Evolutionary conservation across 73 alveolate genomes (phyloP), one percentile per base, ranked within the genome.

Genomic region (Paramecium biaurelia): DNA sequence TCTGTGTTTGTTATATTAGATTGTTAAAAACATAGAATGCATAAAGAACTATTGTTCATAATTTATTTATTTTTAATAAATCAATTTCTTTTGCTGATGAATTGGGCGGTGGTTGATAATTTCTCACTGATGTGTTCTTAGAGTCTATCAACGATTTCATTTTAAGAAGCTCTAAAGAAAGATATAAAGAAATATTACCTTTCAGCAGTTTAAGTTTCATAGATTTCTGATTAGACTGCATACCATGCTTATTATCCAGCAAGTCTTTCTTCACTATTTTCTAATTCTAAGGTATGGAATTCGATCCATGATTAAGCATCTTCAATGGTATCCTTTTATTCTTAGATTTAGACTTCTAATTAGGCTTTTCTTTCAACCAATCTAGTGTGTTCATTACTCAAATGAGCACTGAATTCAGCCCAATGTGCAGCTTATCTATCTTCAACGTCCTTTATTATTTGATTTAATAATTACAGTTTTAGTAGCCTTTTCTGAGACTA

Each of bases 61-160:
- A 72, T 72, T 79, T 43, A 37, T 79, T 79, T 38, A 72, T 72
- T 70, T n/a, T 72, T 72, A 72, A 72, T 72, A 72, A 79, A 42
- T 79, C 45, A 43, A 79, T 79, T 42, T 79, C 90, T 79, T 79
- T 42, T 79, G 70, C 63, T 42, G 56, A 79, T 42, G 74, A 30
- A 79, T 79, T 79, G 72, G 45, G 90, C 90, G 42, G 90, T 79
- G 45, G 76, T 24, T 38, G 90, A 41, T 79, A 79, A 79, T 45
- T 79, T 79, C 72, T 79, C 90, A 63, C 90, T 79, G 90, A 79
- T 79, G 76, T 79, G 90, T 42, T 79, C 90, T 79, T 79, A 43
- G 90, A 79, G 90, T 79, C 90, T 79, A 34, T 79, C 90, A 79
- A 79, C 72, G 28, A 79, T 34, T 79, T 79, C 90, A 24, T 45